Conservation (phyloP, 2,329 filamentous ascomycete species). For the Neurospora sp. region DNA sequence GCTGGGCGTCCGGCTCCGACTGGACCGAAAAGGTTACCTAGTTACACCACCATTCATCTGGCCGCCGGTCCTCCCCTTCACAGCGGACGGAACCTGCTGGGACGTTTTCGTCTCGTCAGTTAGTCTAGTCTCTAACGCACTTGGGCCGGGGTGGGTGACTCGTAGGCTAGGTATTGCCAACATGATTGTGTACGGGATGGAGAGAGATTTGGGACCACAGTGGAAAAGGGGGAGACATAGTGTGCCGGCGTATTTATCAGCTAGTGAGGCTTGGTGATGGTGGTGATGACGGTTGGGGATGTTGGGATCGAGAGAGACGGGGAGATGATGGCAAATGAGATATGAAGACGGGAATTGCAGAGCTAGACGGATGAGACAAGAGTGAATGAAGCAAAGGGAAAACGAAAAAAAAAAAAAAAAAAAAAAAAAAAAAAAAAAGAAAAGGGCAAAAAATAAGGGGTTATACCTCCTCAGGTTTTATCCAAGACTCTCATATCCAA, state of each 20-base stretch:
- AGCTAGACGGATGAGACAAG: neutral
- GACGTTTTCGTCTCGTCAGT: constrained; percentile 38
- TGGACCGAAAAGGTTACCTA: constrained; percentile 14
- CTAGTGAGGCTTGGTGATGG: constrained; percentile 21
- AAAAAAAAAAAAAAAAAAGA: too few relatives aligned
- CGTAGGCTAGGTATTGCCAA: constrained; percentile 26
- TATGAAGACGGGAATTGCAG: neutral
- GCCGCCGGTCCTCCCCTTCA: constrained; percentile 34
- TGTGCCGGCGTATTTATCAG: constrained; percentile 16
- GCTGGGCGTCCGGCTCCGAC: constrained; percentile 21
- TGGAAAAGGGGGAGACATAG: constrained; percentile 10
- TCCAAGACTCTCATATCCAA: neutral
- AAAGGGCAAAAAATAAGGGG: neutral
- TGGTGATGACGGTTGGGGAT: neutral
- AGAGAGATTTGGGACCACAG: constrained; percentile 15
- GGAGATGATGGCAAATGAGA: neutral
- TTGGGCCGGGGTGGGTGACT: constrained; percentile 25
- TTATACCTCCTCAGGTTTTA: neutral
- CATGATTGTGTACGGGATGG: constrained; percentile 25
- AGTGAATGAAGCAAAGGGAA: neutral
- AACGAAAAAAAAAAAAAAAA: too few relatives aligned
- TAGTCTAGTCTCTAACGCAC: constrained; percentile 22
- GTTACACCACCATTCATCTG: constrained; percentile 35
- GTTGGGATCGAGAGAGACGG: neutral
- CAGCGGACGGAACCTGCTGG: constrained; percentile 38